A percentile compares a stretch with the other conserved stretches of the same genome.
Conservation (phyloP, 1,284 basidiomycete genomes). For the Pyrrhoderma lamaoense region DNA sequence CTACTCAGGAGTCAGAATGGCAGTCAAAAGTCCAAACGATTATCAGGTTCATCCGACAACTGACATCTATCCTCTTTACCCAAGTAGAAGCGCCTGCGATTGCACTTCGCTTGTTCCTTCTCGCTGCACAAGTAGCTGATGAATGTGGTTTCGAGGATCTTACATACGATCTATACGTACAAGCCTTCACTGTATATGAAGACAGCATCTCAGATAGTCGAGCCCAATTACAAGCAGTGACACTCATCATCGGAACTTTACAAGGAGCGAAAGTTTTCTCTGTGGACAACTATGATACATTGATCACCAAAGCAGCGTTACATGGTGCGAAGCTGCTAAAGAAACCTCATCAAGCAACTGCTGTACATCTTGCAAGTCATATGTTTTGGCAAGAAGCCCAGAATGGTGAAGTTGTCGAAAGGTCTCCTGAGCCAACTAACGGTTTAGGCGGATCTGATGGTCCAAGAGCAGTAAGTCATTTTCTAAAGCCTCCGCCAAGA, state of each 20-base stretch:
- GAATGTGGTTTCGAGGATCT: constrained; percentile 91
- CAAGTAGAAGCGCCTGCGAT: constrained; percentile 87
- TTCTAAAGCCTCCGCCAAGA: constrained; percentile 11
- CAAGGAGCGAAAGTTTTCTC: constrained; percentile 82
- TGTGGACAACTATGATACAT: constrained; percentile 88
- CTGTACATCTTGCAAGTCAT: constrained; percentile 91
- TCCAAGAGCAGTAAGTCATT: constrained; percentile 51
- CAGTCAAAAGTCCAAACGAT: constrained; percentile 72
- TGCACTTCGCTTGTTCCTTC: constrained; percentile 87
- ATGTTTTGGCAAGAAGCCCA: constrained; percentile 89
- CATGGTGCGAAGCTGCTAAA: constrained; percentile 92
- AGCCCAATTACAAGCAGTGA: constrained; percentile 89
- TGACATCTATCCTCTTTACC: constrained; percentile 84
- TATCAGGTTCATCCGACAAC: constrained; percentile 88
- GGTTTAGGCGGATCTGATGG: constrained; percentile 40
- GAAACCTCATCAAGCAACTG: constrained; percentile 93
- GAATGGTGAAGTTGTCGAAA: constrained; percentile 28
- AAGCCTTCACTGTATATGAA: constrained; percentile 93
- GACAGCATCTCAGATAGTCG: constrained; percentile 90
- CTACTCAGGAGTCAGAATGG: constrained; percentile 71
- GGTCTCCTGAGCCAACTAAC: constrained; percentile 32
- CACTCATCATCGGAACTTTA: constrained; percentile 82
- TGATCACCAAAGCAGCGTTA: constrained; percentile 92
- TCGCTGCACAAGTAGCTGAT: constrained; percentile 87
- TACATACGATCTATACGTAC: constrained; percentile 92